Evolutionary conservation across 176 grass and related monocot genomes (phyloP), one percentile per base, ranked within the genome.

Genomic region (Oryza punctata): DNA sequence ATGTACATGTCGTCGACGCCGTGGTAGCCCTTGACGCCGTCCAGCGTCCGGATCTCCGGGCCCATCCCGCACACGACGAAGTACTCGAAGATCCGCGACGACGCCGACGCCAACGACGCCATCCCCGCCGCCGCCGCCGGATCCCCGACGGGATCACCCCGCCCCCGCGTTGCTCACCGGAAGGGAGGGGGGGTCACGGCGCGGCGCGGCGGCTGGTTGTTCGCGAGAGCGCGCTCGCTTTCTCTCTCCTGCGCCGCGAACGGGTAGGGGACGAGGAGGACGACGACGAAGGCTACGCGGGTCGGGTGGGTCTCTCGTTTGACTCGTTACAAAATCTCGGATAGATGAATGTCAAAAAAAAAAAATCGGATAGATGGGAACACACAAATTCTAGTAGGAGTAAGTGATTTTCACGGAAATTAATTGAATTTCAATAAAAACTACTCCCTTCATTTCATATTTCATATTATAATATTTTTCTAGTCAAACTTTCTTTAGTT

Each of bases 41-140:
- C 93, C 73, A 99, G 78, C 7, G 93, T 68, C 75, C 80, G 89
- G 89, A 99, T 99, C 78, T 99, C 96, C 64, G 96, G 93, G 8
- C 96, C 96, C 85, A 99, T 81, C 29, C 96, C 96, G 82, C 96
- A 99, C 81, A 99, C 96, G 61, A 99, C 96, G 88, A 96, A 99
- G 79, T 99, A 99, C 81, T 99, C 96, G 85, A 99, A 96, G 81
- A 99, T 88, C 78, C 85, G 85, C 52, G 89, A 69, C 69, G 79
- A 33, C 18, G 79, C n/a, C n/a, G n/a, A n/a, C n/a, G n/a, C n/a
- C n/a, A n/a, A n/a, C n/a, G n/a, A 61, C 52, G 80, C 63, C 89
- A 87, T 87, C 60, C 61, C 84, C 28, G 18, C 64, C 69, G 11
- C 84, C 28, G 18, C 64, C 69, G 11, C 77, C 77, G 70, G 29